phyloP scores from a whole-genome alignment of 148 eudicot genomes.

The Fagopyrum homotropicum region DNA sequence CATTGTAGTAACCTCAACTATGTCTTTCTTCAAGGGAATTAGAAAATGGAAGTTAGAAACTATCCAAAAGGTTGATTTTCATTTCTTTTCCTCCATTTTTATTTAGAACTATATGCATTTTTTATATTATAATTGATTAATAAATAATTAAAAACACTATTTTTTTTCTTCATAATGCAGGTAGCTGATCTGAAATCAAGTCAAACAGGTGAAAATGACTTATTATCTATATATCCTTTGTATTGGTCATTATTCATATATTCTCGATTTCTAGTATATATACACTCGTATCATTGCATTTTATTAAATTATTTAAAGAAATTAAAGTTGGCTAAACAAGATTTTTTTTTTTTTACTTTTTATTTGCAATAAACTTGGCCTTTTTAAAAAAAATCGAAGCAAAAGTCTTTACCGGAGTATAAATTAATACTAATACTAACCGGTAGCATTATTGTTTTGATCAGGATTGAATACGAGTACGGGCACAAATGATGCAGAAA shows the following conservation, averaged over 20 bases:
- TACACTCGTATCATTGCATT: too few relatives aligned
- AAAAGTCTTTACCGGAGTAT: too few relatives aligned
- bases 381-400: too few relatives aligned
- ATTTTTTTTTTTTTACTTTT: too few relatives aligned
- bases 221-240: not conserved
- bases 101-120: conserved; percentile 22
- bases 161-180: not conserved
- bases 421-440: too few relatives aligned
- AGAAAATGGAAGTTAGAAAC: conserved; percentile 72
- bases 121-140: not conserved
- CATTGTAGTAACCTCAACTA: conserved; percentile 49
- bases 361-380: too few relatives aligned
- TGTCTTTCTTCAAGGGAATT: conserved; percentile 61
- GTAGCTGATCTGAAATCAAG: not conserved
- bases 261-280: not conserved
- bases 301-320: too few relatives aligned
- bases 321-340: too few relatives aligned
- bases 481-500: too few relatives aligned
- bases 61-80: conserved; percentile 28
- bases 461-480: too few relatives aligned
- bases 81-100: not conserved
- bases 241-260: not conserved
- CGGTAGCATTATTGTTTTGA: too few relatives aligned
- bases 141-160: too few relatives aligned
- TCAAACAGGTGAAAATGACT: not conserved